These are phyloP conservation scores for Discostella pseudostelligera DNA, from an alignment of 108 stramenopile genomes.

Conservation along the genomic window DNA sequence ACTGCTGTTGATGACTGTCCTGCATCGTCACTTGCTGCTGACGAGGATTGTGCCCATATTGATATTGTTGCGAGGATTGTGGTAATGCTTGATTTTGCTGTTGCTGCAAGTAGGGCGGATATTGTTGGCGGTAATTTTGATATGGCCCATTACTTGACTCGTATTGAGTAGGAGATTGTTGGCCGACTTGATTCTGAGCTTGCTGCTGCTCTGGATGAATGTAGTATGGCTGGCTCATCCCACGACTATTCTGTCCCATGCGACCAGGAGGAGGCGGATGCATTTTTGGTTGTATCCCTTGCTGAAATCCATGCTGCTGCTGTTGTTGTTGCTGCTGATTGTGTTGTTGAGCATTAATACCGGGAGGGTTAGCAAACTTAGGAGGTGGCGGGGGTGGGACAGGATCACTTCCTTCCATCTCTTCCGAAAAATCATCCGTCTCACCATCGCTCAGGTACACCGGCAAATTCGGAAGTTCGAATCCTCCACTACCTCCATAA, in stretches of 20 bases:
- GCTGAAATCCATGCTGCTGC: slow-evolving; percentile 1
- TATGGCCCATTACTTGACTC: slow-evolving; percentile 13
- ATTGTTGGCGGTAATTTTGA: slow-evolving; percentile 34
- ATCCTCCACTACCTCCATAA: slow-evolving; percentile 52
- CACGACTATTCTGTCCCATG: background rate
- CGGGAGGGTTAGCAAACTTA: too few species aligned
- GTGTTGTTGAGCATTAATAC: background rate
- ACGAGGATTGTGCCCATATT: slow-evolving; percentile 33
- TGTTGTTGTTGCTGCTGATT: slow-evolving; percentile 7
- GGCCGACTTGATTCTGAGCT: slow-evolving; percentile 19
- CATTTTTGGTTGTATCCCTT: background rate
- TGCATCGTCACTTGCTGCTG: slow-evolving; percentile 27
- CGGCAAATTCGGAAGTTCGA: slow-evolving; percentile 81
- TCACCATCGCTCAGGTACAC: slow-evolving; percentile 81
- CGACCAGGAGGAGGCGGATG: background rate
- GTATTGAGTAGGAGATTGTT: slow-evolving; percentile 15
- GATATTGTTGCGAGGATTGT: slow-evolving; percentile 31
- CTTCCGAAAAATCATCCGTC: slow-evolving; percentile 44
- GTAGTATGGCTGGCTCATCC: background rate
- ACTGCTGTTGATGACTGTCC: slow-evolving; percentile 38
- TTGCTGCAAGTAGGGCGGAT: slow-evolving; percentile 25
- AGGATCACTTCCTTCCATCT: slow-evolving; percentile 25
- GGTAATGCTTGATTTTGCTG: slow-evolving; percentile 28
- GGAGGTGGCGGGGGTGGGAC: background rate
- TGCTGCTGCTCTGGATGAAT: slow-evolving; percentile 19